These are phyloP conservation scores for Anacardium occidentale DNA, from an alignment of 345 rosid genomes.

Conservation along the genomic window DNA sequence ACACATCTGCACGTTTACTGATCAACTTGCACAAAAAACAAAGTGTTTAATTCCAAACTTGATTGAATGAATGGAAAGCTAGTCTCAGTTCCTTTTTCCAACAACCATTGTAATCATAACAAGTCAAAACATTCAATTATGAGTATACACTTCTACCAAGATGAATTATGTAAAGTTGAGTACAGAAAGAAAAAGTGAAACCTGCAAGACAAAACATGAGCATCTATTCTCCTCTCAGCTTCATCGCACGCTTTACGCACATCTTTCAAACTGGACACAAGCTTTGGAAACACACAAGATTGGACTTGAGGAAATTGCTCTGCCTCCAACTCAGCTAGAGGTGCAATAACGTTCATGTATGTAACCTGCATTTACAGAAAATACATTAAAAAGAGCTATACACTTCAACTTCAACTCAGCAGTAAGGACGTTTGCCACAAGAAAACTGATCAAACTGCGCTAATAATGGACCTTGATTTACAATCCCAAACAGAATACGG, in stretches of 20 bases:
- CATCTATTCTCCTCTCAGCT: slow-evolving; percentile 74
- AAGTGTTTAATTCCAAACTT: slow-evolving; percentile 25
- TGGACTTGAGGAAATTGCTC: slow-evolving; percentile 67
- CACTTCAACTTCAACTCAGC: neutral
- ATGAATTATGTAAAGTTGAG: too few species aligned
- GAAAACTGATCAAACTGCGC: neutral
- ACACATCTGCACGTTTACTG: slow-evolving; percentile 87
- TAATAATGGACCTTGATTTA: neutral
- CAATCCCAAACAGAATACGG: neutral
- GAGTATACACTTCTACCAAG: too few species aligned
- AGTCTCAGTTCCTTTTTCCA: neutral
- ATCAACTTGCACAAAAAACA: slow-evolving; percentile 42
- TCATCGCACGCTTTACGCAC: slow-evolving; percentile 77
- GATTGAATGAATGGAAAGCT: slow-evolving; percentile 6
- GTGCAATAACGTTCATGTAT: slow-evolving; percentile 64
- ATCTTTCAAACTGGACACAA: slow-evolving; percentile 55
- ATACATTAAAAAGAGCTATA: neutral
- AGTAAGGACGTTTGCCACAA: neutral
- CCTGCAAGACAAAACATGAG: slow-evolving; percentile 70
- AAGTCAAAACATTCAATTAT: neutral
- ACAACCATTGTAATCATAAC: neutral
- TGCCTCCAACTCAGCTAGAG: slow-evolving; percentile 76
- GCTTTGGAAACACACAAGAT: slow-evolving; percentile 69
- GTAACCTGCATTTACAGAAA: slow-evolving; percentile 52
- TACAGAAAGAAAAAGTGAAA: slow-evolving; percentile 21